Evolutionary conservation across 768 basidiomycete genomes (phyloP).

Genomic region (Rhodotorula taiwanensis): DNA sequence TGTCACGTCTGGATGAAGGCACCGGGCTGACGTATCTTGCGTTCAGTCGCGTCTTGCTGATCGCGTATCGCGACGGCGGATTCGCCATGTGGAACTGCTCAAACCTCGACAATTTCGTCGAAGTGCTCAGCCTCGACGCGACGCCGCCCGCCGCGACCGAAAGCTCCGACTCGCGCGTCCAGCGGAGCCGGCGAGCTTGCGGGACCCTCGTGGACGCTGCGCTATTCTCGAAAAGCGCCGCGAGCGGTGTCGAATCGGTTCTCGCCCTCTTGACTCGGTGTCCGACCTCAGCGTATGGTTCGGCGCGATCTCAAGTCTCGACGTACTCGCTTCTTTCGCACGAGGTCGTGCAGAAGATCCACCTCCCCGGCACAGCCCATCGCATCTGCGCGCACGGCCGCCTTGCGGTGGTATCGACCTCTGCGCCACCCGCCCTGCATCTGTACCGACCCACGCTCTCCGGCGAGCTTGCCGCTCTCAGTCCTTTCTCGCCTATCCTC

Average conservation of each 20-base stretch:
- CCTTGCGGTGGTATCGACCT: slow-evolving; percentile 14
- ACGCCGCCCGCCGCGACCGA: not conserved
- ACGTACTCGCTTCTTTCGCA: slow-evolving; percentile 28
- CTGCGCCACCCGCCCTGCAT: slow-evolving; percentile 25
- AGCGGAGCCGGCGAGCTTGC: slow-evolving; percentile 1
- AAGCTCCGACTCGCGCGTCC: not conserved
- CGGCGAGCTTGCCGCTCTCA: not conserved
- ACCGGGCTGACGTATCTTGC: not conserved
- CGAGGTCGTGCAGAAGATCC: slow-evolving; percentile 4
- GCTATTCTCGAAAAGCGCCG: not conserved
- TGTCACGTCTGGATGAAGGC: not conserved
- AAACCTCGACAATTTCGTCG: slow-evolving; percentile 26
- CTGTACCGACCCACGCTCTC: not conserved
- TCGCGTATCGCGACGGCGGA: slow-evolving; percentile 18
- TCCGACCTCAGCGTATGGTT: not conserved
- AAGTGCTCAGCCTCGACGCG: slow-evolving; percentile 29
- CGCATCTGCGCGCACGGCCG: slow-evolving; percentile 7
- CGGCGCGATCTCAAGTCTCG: slow-evolving; percentile 2
- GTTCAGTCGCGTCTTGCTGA: slow-evolving; percentile 23
- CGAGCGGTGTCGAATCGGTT: not conserved
- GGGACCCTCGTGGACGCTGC: not conserved
- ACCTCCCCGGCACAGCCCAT: slow-evolving; percentile 12
- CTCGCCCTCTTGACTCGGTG: slow-evolving; percentile 5
- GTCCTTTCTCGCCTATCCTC: slow-evolving; percentile 21
- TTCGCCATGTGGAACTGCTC: slow-evolving; percentile 30